Evolutionary conservation across 371 early-diverging fungal genomes (phyloP).

Genomic region (Mucor irregularis): DNA sequence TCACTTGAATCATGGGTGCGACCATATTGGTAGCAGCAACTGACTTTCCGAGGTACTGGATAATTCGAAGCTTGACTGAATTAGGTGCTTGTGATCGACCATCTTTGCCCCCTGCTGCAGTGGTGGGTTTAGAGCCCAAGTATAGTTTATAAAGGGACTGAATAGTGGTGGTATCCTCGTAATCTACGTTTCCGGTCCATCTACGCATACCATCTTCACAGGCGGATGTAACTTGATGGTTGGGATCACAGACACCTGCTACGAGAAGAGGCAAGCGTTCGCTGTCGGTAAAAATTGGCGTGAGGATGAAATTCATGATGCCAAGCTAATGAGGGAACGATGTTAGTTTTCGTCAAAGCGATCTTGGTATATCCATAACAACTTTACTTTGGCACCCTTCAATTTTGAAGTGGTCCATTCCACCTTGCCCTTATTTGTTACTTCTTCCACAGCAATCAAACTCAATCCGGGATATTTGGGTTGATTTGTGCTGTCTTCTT

Average conservation of each 20-base stretch:
- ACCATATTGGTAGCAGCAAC: slow-evolving; percentile 64
- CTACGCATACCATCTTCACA: slow-evolving; percentile 76
- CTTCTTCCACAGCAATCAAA: slow-evolving; percentile 48
- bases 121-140: slow-evolving; percentile 47
- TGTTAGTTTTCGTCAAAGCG: too few species aligned
- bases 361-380: too few species aligned
- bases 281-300: slow-evolving; percentile 45
- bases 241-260: slow-evolving; percentile 65
- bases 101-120: slow-evolving; percentile 21
- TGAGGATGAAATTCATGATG: slow-evolving; percentile 40
- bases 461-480: slow-evolving; percentile 44
- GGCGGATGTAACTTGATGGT: slow-evolving; percentile 64
- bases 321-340: too few species aligned
- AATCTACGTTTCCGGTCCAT: slow-evolving; percentile 58
- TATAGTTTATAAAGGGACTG: slow-evolving; percentile 67
- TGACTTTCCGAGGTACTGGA: slow-evolving; percentile 67
- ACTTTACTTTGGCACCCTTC: slow-evolving; percentile 46
- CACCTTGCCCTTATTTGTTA: slow-evolving; percentile 69
- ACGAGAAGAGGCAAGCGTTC: slow-evolving; percentile 64
- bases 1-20: slow-evolving; percentile 68
- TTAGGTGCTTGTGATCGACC: slow-evolving; percentile 45
- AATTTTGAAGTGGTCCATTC: slow-evolving; percentile 57
- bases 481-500: slow-evolving; percentile 10
- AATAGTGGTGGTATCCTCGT: slow-evolving; percentile 57
- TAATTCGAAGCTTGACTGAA: slow-evolving; percentile 61